These are phyloP conservation scores for Phaeosphaeria sp. DNA, from an alignment of 2,329 filamentous ascomycete genomes.

Conservation along the genomic window DNA sequence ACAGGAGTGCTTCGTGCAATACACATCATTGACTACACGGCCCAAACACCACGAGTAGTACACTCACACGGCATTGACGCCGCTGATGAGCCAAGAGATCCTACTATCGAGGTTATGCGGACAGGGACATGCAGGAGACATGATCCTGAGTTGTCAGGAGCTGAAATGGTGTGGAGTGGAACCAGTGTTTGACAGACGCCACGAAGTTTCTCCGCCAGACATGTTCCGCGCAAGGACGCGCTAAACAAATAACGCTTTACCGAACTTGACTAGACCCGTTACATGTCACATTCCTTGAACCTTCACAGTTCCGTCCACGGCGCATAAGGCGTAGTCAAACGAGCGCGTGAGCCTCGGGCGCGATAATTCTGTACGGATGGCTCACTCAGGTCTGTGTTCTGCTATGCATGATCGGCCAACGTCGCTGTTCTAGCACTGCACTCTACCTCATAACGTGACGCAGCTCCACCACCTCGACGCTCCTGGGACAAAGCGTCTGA, in stretches of 20 bases:
- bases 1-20: not conserved
- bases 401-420: not conserved
- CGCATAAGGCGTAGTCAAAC: not conserved
- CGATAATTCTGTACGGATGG: not conserved
- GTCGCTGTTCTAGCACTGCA: slow-evolving; percentile 1
- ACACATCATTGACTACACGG: not conserved
- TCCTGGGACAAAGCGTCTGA: not conserved
- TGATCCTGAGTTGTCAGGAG: not conserved
- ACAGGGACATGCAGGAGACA: not conserved
- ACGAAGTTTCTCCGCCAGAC: slow-evolving; percentile 2
- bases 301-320: not conserved
- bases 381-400: not conserved
- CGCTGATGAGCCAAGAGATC: not conserved
- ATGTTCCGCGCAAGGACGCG: not conserved
- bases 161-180: slow-evolving; percentile 1
- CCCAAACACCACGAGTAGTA: not conserved
- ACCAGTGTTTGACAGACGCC: slow-evolving; percentile 4
- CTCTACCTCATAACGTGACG: not conserved
- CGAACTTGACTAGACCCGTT: not conserved
- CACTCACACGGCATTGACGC: not conserved
- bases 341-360: not conserved
- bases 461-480: not conserved
- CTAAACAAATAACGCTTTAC: not conserved
- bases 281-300: not conserved
- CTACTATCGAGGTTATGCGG: not conserved